phyloP scores from a whole-genome alignment of 257 asterid species.

The Jasminum sambac region DNA sequence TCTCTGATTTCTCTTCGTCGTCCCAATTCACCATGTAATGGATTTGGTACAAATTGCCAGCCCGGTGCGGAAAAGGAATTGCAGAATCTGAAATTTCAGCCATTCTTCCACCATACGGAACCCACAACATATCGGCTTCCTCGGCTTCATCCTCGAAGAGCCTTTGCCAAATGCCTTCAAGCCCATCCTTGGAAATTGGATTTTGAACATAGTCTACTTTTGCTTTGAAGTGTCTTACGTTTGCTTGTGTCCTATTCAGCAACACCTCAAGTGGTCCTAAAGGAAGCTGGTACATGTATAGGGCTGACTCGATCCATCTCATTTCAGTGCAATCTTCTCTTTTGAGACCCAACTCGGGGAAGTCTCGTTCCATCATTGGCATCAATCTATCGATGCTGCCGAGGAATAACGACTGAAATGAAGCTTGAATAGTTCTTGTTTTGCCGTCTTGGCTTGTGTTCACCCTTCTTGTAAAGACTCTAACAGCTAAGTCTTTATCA shows the following conservation, averaged over 20 bases:
- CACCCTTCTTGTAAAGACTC: neutral
- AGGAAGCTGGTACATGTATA: conserved; percentile 13
- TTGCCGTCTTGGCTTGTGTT: conserved; percentile 23
- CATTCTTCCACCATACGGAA: conserved; percentile 41
- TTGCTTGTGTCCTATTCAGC: conserved; percentile 25
- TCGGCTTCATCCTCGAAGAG: conserved; percentile 25
- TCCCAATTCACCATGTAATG: conserved; percentile 29
- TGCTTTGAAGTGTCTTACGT: conserved; percentile 21
- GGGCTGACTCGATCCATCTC: conserved; percentile 35
- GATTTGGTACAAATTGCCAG: conserved; percentile 30
- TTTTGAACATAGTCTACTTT: conserved; percentile 39
- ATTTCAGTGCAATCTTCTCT: conserved; percentile 33
- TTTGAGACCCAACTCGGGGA: conserved; percentile 38
- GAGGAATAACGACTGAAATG: conserved; percentile 26
- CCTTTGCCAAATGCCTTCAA: conserved; percentile 31
- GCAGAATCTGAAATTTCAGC: conserved; percentile 29
- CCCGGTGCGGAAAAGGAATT: conserved; percentile 40
- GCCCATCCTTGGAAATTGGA: conserved; percentile 33
- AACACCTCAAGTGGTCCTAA: conserved; percentile 18
- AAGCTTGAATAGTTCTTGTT: conserved; percentile 4
- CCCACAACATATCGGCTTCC: conserved; percentile 9
- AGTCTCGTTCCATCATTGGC: conserved; percentile 9
- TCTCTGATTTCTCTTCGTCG: conserved; percentile 19
- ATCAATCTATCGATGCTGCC: conserved; percentile 34
- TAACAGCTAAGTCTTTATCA: conserved; percentile 27